A percentile compares a stretch with the other conserved stretches of the same genome.
These are phyloP conservation scores for Talaromyces sp. DNA, from an alignment of 2,329 filamentous ascomycete genomes.

Conservation along the genomic window DNA sequence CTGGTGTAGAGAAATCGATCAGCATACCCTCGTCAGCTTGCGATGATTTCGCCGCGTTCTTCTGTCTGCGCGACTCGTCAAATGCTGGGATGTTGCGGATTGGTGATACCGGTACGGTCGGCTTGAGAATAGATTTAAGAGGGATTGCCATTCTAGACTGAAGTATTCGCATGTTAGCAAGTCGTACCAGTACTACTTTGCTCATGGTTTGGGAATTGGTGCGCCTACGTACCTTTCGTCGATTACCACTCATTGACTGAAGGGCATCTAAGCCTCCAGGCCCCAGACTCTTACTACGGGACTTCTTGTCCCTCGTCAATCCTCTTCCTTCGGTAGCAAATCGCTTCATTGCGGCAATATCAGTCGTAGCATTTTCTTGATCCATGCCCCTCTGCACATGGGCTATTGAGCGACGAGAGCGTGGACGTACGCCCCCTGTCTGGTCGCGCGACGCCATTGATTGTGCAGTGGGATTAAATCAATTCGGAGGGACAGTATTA, in stretches of 20 bases:
- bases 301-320: constrained; percentile 59
- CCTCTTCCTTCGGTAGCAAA: constrained; percentile 25
- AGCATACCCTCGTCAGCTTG: constrained; percentile 33
- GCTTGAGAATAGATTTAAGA: constrained; percentile 74
- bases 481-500: not conserved
- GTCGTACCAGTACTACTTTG: not conserved
- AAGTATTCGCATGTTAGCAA: constrained; percentile 25
- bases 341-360: constrained; percentile 51
- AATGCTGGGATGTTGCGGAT: constrained; percentile 64
- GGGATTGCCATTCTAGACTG: constrained; percentile 41
- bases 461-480: not conserved
- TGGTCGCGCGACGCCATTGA: constrained; percentile 38
- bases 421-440: constrained; percentile 32
- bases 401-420: constrained; percentile 70
- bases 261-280: constrained; percentile 84
- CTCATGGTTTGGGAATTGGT: not conserved
- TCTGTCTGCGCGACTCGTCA: constrained; percentile 47
- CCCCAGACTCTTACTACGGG: constrained; percentile 92
- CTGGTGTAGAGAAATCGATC: constrained; percentile 45
- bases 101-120: constrained; percentile 63
- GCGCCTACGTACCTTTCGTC: constrained; percentile 65
- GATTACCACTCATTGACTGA: constrained; percentile 70
- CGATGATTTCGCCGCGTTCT: constrained; percentile 23
- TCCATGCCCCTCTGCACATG: constrained; percentile 55
- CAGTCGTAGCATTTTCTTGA: constrained; percentile 75